Evolutionary conservation across 352 stramenopile species (phyloP), one percentile per base, ranked within the genome.

Genomic region (Phytophthora nicotianae): DNA sequence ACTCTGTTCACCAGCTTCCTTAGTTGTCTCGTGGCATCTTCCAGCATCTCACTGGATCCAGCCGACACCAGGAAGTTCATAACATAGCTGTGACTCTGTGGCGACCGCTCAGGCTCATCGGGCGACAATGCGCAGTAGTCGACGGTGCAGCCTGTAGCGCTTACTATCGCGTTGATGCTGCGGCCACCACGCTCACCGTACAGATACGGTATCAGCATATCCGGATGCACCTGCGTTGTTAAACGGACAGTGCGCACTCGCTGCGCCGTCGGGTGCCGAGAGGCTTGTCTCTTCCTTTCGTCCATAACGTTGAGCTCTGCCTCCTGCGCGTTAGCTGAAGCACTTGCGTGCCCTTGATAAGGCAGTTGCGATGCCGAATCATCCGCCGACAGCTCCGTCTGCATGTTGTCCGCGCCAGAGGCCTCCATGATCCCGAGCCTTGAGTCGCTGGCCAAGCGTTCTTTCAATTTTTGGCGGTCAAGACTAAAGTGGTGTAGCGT

Each of bases 71-170:
- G 23, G 27, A 90, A 92, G 35, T 77, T 85, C 73, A 90, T 83
- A 19, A 77, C 60, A 62, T 74, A 88, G 9, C 58, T 51, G 8
- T 26, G 49, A 35, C 33, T 78, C 29, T 50, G 50, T 1, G 65
- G 67, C 16, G 56, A 73, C 16, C 73, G 63, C 47, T 74, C 60
- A 0, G 48, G 26, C n/a, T 89, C 81, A 5, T 74, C 74, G 0
- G 83, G 79, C 0, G 79, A 86, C 41, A 83, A 55, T 4, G 83
- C 77, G 10, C 83, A 91, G 49, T 90, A 89, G 49, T 90, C 79
- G 27, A 92, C 80, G 11, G 75, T 79, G 40, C 77, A 88, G 4
- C 62, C 75, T 0, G 77, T 87, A 3, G 65, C 51, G 10, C 65
- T 57, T 43, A 80, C 78, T 48, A 92, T 89, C 2, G 52, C 26